Base-by-base conservation (phyloP, 345 rosid species). In the Ricinus communis region DNA sequence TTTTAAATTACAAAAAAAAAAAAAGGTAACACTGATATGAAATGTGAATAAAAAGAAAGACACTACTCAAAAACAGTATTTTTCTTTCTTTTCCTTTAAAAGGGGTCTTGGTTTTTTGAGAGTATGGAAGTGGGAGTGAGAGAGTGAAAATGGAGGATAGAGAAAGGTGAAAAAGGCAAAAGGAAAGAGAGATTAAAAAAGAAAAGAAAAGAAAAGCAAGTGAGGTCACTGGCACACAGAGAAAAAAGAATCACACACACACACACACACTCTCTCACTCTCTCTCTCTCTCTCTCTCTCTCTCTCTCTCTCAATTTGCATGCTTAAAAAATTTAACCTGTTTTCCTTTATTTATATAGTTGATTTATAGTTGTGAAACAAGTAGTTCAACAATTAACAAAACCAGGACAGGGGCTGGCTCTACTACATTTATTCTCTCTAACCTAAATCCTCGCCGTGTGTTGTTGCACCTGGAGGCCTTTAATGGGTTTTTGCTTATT, bases 361-460 rank as follows among this genome's bases (percentile, higher is more conserved):
- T 12, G 13, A 18, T 8, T 40, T 11, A 24, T 15, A n/a, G n/a
- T n/a, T n/a, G n/a, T n/a, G n/a, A n/a, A n/a, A n/a, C n/a, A n/a
- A n/a, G n/a, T n/a, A n/a, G n/a, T n/a, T n/a, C n/a, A n/a, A n/a
- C n/a, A n/a, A n/a, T n/a, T n/a, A n/a, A n/a, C n/a, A n/a, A n/a
- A n/a, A n/a, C n/a, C n/a, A n/a, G n/a, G n/a, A n/a, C n/a, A n/a
- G n/a, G n/a, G n/a, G n/a, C n/a, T n/a, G n/a, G n/a, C n/a, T n/a
- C n/a, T n/a, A n/a, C n/a, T 40, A 73, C 78, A 76, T 61, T 69
- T 54, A 73, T 76, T 74, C 74, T 40, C 68, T 14, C 18, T n/a
- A 16, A 65, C 70, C 69, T 64, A 68, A 41, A 70, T 77, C 65
- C 81, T 41, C 57, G n/a, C 28, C n/a, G 0, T 67, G 0, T 67